These are phyloP conservation scores for Buddleja alternifolia DNA, from an alignment of 257 asterid genomes.

Conservation along the genomic window DNA sequence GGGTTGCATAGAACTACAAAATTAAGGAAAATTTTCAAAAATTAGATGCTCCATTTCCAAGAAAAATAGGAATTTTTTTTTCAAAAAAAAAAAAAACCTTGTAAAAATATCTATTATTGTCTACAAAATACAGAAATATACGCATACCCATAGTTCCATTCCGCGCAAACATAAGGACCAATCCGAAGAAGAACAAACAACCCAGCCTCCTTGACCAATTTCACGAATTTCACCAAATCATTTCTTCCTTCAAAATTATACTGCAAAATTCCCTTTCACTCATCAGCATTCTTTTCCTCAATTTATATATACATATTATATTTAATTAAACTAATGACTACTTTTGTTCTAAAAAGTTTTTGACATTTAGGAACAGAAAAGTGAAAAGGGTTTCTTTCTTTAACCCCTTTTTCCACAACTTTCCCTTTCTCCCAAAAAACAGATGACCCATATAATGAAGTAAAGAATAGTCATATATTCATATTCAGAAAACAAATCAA, in stretches of 20 bases:
- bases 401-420: slow-evolving; percentile 4
- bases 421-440: slow-evolving; percentile 23
- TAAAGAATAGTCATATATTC: slow-evolving; percentile 32
- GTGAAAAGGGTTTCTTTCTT: slow-evolving; percentile 2
- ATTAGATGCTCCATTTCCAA: background rate
- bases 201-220: slow-evolving; percentile 76
- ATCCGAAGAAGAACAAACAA: slow-evolving; percentile 69
- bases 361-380: slow-evolving; percentile 22
- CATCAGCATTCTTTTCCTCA: slow-evolving; percentile 37
- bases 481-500: background rate
- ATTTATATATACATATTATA: too few relatives aligned
- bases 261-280: slow-evolving; percentile 49
- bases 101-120: background rate
- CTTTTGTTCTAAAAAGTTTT: slow-evolving; percentile 24
- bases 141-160: slow-evolving; percentile 87
- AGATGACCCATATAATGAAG: slow-evolving; percentile 35
- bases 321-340: slow-evolving; percentile 9
- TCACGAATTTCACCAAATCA: slow-evolving; percentile 77
- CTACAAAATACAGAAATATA: background rate
- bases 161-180: slow-evolving; percentile 92
- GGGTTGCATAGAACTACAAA: background rate
- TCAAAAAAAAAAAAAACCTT: background rate
- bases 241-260: slow-evolving; percentile 79
- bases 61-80: background rate
- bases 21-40: background rate